These are phyloP conservation scores for Coemansia sp. DNA, from an alignment of 192 early-diverging fungal genomes.

Conservation along the genomic window DNA sequence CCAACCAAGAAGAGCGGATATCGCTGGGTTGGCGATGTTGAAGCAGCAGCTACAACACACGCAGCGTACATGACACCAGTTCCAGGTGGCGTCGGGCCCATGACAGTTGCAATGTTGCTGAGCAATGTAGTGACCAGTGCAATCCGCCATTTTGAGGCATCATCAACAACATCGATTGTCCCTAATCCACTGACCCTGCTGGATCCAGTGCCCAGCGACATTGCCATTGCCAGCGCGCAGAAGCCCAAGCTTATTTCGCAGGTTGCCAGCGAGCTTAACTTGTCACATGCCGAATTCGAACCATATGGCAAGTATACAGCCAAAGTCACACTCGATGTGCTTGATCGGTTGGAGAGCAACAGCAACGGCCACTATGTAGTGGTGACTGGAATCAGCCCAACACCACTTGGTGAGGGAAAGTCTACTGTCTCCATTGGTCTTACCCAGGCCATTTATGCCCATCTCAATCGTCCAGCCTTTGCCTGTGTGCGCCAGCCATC, in stretches of 20 bases:
- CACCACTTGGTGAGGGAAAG: constrained; percentile 98
- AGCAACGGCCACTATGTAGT: constrained; percentile 91
- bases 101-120: constrained; percentile 99
- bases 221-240: constrained; percentile 90
- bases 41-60: constrained; percentile 64
- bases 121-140: constrained; percentile 83
- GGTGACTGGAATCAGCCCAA: constrained; percentile 97
- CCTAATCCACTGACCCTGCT: constrained; percentile 66
- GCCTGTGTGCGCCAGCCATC: constrained; percentile 99
- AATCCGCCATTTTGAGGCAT: constrained; percentile 64
- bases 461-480: constrained; percentile 82
- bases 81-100: constrained; percentile 98
- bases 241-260: constrained; percentile 78
- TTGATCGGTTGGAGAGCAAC: constrained; percentile 78
- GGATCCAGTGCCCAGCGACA: constrained; percentile 89
- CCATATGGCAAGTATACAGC: constrained; percentile 87
- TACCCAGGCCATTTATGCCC: constrained; percentile 92
- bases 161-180: constrained; percentile 53
- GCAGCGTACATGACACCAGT: constrained; percentile 92
- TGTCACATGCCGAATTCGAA: constrained; percentile 76
- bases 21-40: constrained; percentile 93
- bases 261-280: constrained; percentile 82
- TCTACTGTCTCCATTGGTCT: constrained; percentile 97
- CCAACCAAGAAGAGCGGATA: constrained; percentile 85
- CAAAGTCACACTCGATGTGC: constrained; percentile 80